Evolutionary conservation across 2,329 filamentous ascomycete genomes (phyloP).

Genomic region (Fonsecaea multimorphosa): DNA sequence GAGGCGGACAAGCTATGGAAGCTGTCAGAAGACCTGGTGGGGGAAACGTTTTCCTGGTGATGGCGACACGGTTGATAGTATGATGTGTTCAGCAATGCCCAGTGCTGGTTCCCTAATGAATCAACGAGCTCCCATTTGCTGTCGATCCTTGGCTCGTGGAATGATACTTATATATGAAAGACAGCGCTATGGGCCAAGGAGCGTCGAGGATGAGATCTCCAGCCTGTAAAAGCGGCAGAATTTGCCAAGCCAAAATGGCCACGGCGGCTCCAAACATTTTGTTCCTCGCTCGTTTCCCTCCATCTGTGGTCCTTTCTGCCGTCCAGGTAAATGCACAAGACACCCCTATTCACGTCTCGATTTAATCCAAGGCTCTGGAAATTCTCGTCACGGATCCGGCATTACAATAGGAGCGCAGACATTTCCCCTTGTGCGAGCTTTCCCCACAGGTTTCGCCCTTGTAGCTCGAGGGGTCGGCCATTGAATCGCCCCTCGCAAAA

Average conservation of each 20-base stretch:
- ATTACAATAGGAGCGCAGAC: neutral
- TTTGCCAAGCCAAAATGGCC: neutral
- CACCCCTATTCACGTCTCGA: neutral
- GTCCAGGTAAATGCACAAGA: constrained; percentile 5
- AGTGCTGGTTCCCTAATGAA: neutral
- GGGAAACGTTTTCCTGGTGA: constrained; percentile 44
- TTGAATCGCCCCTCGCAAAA: neutral
- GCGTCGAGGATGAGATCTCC: no score
- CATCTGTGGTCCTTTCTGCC: neutral
- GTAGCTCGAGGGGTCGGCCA: neutral
- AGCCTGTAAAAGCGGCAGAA: neutral
- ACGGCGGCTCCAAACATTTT: neutral
- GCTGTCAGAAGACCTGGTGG: constrained; percentile 49
- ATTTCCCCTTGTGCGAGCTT: neutral
- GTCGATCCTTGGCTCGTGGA: neutral
- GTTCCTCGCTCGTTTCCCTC: neutral
- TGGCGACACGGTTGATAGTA: neutral
- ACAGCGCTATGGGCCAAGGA: no score
- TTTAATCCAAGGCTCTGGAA: neutral
- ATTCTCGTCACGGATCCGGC: neutral
- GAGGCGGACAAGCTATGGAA: constrained; percentile 48
- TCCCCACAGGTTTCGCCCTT: neutral
- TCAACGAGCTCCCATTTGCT: neutral
- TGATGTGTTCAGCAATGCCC: neutral
- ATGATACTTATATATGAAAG: no score